Evolutionary conservation across 192 early-diverging fungal genomes (phyloP), one percentile per base, ranked within the genome.

Genomic region (Coemansia asiatica): DNA sequence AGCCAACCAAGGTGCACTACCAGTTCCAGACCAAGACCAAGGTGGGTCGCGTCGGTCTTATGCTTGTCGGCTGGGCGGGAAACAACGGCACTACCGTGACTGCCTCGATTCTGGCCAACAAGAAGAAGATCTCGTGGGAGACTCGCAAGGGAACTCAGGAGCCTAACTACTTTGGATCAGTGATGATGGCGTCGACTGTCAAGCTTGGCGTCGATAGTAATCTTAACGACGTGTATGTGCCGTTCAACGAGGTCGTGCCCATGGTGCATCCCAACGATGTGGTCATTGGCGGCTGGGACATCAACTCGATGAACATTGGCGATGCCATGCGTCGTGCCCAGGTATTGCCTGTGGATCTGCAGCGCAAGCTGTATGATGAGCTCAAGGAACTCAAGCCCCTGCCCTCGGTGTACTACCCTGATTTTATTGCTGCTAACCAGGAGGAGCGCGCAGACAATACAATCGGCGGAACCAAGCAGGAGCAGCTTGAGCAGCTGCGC

Each of bases 21-120:
- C 80, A 90, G 60, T 99, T 99, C 86, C 88, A 91, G 79, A 92
- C 92, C 73, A 87, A 89, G 53, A 85, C 86, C 72, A 85, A 77
- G 33, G 90, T 97, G 44, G 75, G 75, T 9, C 77, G 77, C 63
- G 75, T 81, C 76, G 93, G 94, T 67, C 84, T 99, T 50, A 97
- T 99, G 97, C 90, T 99, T 79, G 95, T 99, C 71, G 97, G 97
- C 29, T 96, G 94, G 94, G 97, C 95, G 71, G 97, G 97, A 71
- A 99, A 99, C 92, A 98, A 98, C 84, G 96, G 96, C 60, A 92
- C 94, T 60, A 98, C 96, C 60, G 73, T 98, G 63, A 97, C 95
- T 46, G 97, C 97, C 7, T 91, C 94, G 76, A 93, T 97, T 82
- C 83, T 96, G 58, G 95, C 97, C 67, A 96, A 99, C 90, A 90